phyloP scores from a whole-genome alignment of 805 yeast genomes.

The Yamadazyma olivae region DNA sequence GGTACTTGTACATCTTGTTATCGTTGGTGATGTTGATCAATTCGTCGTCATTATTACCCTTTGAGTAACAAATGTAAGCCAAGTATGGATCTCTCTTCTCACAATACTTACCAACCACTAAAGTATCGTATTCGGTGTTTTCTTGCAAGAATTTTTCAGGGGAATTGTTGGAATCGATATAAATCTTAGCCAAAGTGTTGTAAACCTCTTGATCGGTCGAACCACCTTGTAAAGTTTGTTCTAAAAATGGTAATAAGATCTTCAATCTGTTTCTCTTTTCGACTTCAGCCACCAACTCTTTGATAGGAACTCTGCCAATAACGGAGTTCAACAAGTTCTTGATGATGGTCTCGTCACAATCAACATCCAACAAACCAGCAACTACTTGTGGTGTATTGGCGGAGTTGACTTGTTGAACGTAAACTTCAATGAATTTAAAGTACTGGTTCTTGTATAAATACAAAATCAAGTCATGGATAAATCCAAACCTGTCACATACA shows the following conservation, averaged over 20 bases:
- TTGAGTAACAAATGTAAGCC: constrained; percentile 96
- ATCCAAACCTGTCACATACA: constrained; percentile 90
- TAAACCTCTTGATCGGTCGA: constrained; percentile 86
- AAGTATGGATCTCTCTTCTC: constrained; percentile 98
- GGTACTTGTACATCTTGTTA: constrained; percentile 97
- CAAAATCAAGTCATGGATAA: constrained; percentile 88
- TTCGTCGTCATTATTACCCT: constrained; percentile 90
- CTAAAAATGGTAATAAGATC: constrained; percentile 87
- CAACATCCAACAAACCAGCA: constrained; percentile 95
- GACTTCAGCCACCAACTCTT: constrained; percentile 85
- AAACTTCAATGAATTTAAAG: constrained; percentile 95
- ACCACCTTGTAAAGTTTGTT: constrained; percentile 80
- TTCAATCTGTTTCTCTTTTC: constrained; percentile 95
- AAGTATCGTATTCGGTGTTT: constrained; percentile 85
- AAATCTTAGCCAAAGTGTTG: constrained; percentile 95
- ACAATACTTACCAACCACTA: constrained; percentile 95
- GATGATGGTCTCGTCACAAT: constrained; percentile 89
- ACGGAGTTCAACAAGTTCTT: constrained; percentile 79
- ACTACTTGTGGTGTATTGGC: constrained; percentile 93
- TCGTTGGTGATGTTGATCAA: constrained; percentile 91
- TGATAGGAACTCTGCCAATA: constrained; percentile 91
- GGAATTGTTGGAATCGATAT: constrained; percentile 95
- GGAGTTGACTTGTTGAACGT: constrained; percentile 97
- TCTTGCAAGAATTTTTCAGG: constrained; percentile 96
- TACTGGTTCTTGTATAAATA: constrained; percentile 93